Evolutionary conservation across 805 yeast genomes (phyloP).

Genomic region (Diddensiella santjacobensis): DNA sequence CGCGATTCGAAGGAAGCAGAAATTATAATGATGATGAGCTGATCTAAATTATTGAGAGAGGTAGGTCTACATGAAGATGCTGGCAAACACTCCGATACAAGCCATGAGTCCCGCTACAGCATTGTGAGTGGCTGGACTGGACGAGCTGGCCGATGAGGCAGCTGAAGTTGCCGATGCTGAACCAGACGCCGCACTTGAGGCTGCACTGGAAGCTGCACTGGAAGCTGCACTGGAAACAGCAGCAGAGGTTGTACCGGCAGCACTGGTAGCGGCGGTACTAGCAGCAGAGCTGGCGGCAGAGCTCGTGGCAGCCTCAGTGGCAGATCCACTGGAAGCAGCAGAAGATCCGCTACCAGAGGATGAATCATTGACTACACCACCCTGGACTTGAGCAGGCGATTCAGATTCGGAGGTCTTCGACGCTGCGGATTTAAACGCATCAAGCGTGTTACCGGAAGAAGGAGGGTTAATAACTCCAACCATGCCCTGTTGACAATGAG

Average conservation of each 20-base stretch:
- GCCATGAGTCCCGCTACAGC: neutral
- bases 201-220: neutral
- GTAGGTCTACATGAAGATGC: neutral
- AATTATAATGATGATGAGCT: too few relatives aligned
- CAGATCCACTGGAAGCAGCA: constrained; percentile 4
- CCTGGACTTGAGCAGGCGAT: constrained; percentile 15
- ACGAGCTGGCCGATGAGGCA: neutral
- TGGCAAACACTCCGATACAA: neutral
- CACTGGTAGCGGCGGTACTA: neutral
- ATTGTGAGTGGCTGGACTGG: neutral
- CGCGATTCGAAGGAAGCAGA: too few relatives aligned
- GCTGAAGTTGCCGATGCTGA: neutral
- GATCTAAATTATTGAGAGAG: too few relatives aligned
- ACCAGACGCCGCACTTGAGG: neutral
- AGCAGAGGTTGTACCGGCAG: constrained; percentile 3
- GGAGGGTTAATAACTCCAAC: constrained; percentile 27
- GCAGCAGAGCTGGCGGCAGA: constrained; percentile 6
- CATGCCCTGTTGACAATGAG: constrained; percentile 26
- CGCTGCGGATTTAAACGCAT: constrained; percentile 16
- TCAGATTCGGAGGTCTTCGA: constrained; percentile 9
- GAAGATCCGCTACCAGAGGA: constrained; percentile 8
- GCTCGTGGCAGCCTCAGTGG: constrained; percentile 1
- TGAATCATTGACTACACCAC: constrained; percentile 8
- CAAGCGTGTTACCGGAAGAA: constrained; percentile 14
- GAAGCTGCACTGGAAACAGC: neutral